phyloP scores from a whole-genome alignment of 106 monocot genomes.

The Acorus calamus region DNA sequence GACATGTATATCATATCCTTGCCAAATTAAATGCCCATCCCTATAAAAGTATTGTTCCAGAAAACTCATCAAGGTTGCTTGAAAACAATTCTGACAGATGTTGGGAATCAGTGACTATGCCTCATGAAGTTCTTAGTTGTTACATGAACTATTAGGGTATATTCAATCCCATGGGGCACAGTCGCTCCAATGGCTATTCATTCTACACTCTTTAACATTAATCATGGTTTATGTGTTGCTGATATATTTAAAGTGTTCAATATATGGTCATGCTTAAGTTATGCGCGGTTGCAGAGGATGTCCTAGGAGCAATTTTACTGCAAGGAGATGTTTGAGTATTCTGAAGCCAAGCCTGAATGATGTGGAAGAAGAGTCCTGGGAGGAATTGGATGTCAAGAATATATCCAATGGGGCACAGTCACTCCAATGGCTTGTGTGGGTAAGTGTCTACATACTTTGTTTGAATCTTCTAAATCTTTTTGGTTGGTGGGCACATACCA shows the following conservation, averaged over 20 bases:
- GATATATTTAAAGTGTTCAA: slow-evolving; percentile 33
- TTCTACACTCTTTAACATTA: background rate
- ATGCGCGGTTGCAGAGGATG: slow-evolving; percentile 84
- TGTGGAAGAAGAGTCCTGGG: slow-evolving; percentile 93
- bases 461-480: background rate
- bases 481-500: too few species aligned
- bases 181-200: background rate
- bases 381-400: slow-evolving; percentile 59
- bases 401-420: slow-evolving; percentile 63
- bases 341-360: slow-evolving; percentile 67
- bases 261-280: slow-evolving; percentile 35
- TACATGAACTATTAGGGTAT: too few species aligned
- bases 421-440: slow-evolving; percentile 91
- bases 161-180: too few species aligned
- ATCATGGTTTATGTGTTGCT: slow-evolving; percentile 16
- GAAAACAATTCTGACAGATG: too few species aligned
- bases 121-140: too few species aligned
- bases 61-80: too few species aligned
- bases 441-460: slow-evolving; percentile 18
- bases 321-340: slow-evolving; percentile 53
- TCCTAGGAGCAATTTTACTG: slow-evolving; percentile 70
- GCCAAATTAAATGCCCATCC: too few species aligned
- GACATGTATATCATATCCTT: too few species aligned
- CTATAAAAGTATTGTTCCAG: too few species aligned
- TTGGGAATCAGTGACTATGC: too few species aligned